Evolutionary conservation across 2,329 filamentous ascomycete genomes (phyloP).

Genomic region (Pleurostoma richardsiae): DNA sequence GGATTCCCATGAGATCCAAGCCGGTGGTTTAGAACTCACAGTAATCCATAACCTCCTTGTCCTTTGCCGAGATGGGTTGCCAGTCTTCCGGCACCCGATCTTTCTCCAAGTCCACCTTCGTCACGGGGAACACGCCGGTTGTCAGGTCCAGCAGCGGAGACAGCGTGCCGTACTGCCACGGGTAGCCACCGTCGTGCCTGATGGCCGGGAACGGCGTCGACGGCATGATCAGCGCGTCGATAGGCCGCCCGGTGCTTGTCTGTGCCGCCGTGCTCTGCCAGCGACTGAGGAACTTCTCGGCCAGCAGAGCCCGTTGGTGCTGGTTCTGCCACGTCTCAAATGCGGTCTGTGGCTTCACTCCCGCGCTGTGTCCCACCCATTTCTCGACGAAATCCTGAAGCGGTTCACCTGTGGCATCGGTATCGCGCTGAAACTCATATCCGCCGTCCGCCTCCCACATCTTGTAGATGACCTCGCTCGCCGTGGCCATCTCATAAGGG

Average conservation of each 20-base stretch:
- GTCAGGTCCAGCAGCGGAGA: constrained; percentile 13
- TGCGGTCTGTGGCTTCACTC: constrained; percentile 10
- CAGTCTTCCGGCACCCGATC: constrained; percentile 13
- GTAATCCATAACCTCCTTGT: constrained; percentile 11
- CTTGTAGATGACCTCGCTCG: constrained; percentile 10
- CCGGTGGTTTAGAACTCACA: constrained; percentile 7
- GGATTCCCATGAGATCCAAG: neutral
- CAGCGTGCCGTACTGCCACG: constrained; percentile 10
- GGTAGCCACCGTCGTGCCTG: constrained; percentile 6
- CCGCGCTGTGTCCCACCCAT: constrained; percentile 11
- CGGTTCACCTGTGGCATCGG: constrained; percentile 15
- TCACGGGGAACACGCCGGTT: constrained; percentile 16
- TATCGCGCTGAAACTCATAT: constrained; percentile 13
- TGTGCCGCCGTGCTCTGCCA: constrained; percentile 11
- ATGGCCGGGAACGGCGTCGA: constrained; percentile 2
- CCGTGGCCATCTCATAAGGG: constrained; percentile 9
- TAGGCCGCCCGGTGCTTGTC: neutral
- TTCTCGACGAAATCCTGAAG: constrained; percentile 11
- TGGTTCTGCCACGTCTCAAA: constrained; percentile 18
- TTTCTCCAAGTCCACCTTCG: constrained; percentile 14
- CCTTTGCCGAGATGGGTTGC: constrained; percentile 11
- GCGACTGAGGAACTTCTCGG: constrained; percentile 12
- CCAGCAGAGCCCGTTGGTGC: constrained; percentile 10
- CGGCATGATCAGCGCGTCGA: constrained; percentile 2
- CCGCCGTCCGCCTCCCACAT: constrained; percentile 14